phyloP scores from a whole-genome alignment of 2,329 filamentous ascomycete species.

The Dendryphion nanum region DNA sequence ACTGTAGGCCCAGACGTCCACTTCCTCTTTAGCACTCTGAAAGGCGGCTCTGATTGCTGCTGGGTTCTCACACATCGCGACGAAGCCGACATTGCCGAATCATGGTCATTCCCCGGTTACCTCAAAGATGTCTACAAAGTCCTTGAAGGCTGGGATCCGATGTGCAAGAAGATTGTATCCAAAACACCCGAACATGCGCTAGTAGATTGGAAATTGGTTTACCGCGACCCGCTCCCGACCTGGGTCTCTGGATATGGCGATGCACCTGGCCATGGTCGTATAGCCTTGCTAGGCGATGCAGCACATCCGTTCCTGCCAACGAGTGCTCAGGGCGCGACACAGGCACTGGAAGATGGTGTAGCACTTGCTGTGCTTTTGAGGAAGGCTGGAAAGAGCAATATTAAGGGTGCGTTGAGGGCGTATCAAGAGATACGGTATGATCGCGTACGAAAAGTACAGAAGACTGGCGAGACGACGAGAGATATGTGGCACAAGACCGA shows the following conservation, averaged over 20 bases:
- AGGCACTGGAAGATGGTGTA: constrained; percentile 52
- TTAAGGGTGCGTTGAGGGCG: constrained; percentile 25
- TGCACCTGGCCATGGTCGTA: constrained; percentile 37
- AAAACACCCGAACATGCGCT: constrained; percentile 37
- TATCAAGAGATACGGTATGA: constrained; percentile 37
- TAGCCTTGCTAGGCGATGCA: constrained; percentile 54
- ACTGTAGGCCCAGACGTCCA: constrained; percentile 34
- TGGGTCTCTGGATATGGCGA: constrained; percentile 52
- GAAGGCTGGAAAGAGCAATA: constrained; percentile 28
- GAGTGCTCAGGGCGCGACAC: constrained; percentile 53
- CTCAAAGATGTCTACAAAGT: constrained; percentile 33
- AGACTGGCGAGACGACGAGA: constrained; percentile 33
- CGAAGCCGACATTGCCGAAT: constrained; percentile 36
- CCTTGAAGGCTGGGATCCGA: constrained; percentile 33
- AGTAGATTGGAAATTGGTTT: constrained; percentile 57
- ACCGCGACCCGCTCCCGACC: constrained; percentile 52
- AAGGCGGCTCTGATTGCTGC: constrained; percentile 36
- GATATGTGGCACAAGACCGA: constrained; percentile 38
- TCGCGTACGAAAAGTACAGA: constrained; percentile 33
- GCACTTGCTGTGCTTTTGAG: constrained; percentile 26
- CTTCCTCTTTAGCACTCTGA: constrained; percentile 39
- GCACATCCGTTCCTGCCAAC: constrained; percentile 57
- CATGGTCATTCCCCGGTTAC: constrained; percentile 36
- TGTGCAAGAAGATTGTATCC: constrained; percentile 34
- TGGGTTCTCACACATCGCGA: constrained; percentile 38